Evolutionary conservation across 129 eudicot species (phyloP).

Genomic region (Helianthus annuus): HanXRQr2.0-SUNRISE NC_035434.2:167656113-167656612

Average conservation of each 20-base stretch:
- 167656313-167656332: slow-evolving; percentile 9
- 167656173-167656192: neutral
- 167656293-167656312: slow-evolving; percentile 10
- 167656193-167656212: neutral
- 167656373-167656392: slow-evolving; percentile 31
- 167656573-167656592: too few relatives aligned
- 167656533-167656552: too few relatives aligned
- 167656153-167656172: neutral
- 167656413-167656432: slow-evolving; percentile 23
- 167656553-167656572: too few relatives aligned
- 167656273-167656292: neutral
- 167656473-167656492: neutral
- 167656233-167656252: neutral
- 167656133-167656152: neutral
- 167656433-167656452: slow-evolving; percentile 31
- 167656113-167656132: neutral
- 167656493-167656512: neutral
- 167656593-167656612: too few relatives aligned
- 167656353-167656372: slow-evolving; percentile 35
- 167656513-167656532: neutral
- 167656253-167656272: neutral
- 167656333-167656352: slow-evolving; percentile 23
- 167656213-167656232: neutral
- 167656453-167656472: slow-evolving; percentile 19
- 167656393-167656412: slow-evolving; percentile 23